Conservation (phyloP, 345 rosid species). For the Gossypioides kirkii region DNA sequence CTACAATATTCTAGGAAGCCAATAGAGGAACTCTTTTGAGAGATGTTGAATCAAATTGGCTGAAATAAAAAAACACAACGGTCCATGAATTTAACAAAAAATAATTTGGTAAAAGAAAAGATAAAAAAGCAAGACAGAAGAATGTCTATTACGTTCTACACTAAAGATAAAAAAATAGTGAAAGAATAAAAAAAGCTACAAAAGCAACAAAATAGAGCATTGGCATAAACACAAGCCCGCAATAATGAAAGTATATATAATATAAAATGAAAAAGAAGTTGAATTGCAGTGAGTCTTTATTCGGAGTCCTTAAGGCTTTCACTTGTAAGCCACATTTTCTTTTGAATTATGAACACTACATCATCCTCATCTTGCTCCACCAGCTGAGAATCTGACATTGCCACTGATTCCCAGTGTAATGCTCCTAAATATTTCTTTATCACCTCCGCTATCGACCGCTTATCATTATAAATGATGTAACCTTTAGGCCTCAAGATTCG, state of each 20-base stretch:
- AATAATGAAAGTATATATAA: neutral
- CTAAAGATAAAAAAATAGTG: neutral
- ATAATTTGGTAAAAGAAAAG: no score
- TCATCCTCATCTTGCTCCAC: slow-evolving; percentile 58
- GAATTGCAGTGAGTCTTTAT: slow-evolving; percentile 14
- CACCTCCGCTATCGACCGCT: slow-evolving; percentile 40
- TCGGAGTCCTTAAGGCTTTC: slow-evolving; percentile 67
- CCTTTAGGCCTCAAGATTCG: slow-evolving; percentile 36
- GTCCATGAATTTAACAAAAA: no score
- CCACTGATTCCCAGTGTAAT: slow-evolving; percentile 79
- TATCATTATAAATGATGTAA: slow-evolving; percentile 47
- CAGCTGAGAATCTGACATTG: slow-evolving; percentile 32
- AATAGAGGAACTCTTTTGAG: no score
- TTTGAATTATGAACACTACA: slow-evolving; percentile 52
- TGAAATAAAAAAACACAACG: no score
- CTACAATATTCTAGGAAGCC: no score
- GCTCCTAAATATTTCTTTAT: slow-evolving; percentile 65
- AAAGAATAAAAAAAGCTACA: neutral
- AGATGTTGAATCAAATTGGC: neutral
- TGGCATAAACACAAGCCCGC: neutral
- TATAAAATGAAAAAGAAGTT: neutral
- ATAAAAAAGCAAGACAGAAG: neutral
- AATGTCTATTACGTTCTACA: neutral
- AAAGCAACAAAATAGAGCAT: neutral
- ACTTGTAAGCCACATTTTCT: slow-evolving; percentile 83